Conservation (phyloP, 2,329 filamentous ascomycete species). For the Penicillium hordei region DNA sequence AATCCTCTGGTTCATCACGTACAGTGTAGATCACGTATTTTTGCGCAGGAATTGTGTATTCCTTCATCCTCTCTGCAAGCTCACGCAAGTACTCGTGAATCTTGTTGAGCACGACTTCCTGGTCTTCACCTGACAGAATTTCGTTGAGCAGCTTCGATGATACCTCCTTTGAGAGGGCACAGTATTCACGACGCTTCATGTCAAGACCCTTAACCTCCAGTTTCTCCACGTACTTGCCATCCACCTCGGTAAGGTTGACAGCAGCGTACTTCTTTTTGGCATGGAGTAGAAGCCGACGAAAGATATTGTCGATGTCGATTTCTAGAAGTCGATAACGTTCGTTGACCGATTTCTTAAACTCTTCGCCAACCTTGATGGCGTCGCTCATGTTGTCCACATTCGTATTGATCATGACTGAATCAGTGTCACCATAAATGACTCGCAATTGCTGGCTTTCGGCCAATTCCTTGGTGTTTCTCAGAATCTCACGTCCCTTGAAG, state of each 20-base stretch:
- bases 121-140: constrained; percentile 89
- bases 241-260: constrained; percentile 84
- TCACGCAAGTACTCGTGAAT: constrained; percentile 92
- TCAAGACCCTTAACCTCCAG: constrained; percentile 98
- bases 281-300: constrained; percentile 86
- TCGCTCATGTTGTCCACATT: constrained; percentile 92
- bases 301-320: constrained; percentile 97
- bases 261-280: constrained; percentile 99
- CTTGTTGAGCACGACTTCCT: constrained; percentile 80
- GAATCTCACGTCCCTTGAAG: constrained; percentile 95
- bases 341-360: constrained; percentile 95
- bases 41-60: constrained; percentile 67
- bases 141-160: constrained; percentile 89
- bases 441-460: constrained; percentile 87
- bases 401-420: constrained; percentile 99
- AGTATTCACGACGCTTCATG: constrained; percentile 97
- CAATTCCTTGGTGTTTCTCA: constrained; percentile 91
- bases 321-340: constrained; percentile 88
- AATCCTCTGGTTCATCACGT: constrained; percentile 21
- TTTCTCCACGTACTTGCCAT: constrained; percentile 88
- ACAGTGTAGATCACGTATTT: constrained; percentile 96
- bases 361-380: constrained; percentile 84
- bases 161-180: constrained; percentile 89
- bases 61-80: constrained; percentile 82
- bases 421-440: constrained; percentile 98